Base-by-base conservation (phyloP, 192 early-diverging fungal species). In the Podila minutissima region DNA sequence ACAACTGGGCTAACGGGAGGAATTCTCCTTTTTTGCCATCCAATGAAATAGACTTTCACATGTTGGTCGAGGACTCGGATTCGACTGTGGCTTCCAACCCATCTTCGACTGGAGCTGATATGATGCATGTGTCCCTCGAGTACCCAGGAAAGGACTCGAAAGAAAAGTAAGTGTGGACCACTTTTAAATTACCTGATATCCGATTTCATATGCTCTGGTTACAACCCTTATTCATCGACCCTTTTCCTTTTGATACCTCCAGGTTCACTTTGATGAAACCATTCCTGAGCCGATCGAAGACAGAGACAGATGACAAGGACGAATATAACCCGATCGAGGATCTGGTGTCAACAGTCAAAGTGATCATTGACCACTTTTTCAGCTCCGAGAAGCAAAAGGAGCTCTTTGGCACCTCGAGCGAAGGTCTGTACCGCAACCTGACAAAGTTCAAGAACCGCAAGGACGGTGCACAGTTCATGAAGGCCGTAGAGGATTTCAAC, bases 291-390 rank as follows among this genome's bases (percentile, higher is more conserved):
- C 28, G 79, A 67, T 71, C 83, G 7, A 85, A 88, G 24, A 60
- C 75, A 41, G 83, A 84, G 29, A 72, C 75, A 24, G 85, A 88
- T 35, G 87, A 88, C 48, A 86, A 84, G 65, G 88, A 94, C 69
- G 95, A 96, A 74, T 97, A 95, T 72, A 86, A 92, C 81, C 97
- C 97, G 4, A 85, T 95, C 10, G 86, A 87, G n/a, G 96, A 98
- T 64, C 71, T 98, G 10, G 85, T 94, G 49, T 69, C 82, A 11
- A 95, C 95, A 0, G 88, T 91, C 32, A 83, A 86, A 32, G 73
- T 86, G 19, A 93, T 97, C n/a, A 90, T 89, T 28, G 83, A 85
- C 37, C 82, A 93, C 51, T 94, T 82, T 49, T 83, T 94, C 6
- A 72, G 88, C 12, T 74, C 83, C 10, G 74, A 84, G 20, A 62